A percentile compares a stretch with the other conserved stretches of the same genome.
Evolutionary conservation across 2,329 filamentous ascomycete species (phyloP).

Genomic region (Drechslerella coelobrocha): DNA sequence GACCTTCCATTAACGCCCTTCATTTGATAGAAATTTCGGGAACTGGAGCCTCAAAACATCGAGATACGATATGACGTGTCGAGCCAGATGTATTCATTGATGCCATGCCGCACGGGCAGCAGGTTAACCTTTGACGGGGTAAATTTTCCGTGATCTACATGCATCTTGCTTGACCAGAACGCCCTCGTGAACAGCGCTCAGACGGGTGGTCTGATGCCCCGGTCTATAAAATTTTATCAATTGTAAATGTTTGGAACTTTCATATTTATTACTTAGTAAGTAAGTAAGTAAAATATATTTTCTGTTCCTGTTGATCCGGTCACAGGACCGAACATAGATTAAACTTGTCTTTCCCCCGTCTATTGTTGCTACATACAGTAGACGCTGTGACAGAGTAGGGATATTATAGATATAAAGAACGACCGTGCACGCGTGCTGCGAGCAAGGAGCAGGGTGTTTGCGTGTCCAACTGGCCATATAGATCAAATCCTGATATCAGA

Average conservation of each 20-base stretch:
- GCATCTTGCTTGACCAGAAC: constrained; percentile 1
- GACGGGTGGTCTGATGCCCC: constrained; percentile 3
- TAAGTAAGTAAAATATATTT: no score
- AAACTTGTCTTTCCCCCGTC: no score
- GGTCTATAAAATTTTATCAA: neutral
- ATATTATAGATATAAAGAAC: constrained; percentile 24
- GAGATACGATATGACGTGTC: neutral
- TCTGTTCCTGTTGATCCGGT: constrained; percentile 43
- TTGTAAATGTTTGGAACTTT: neutral
- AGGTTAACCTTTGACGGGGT: constrained; percentile 41
- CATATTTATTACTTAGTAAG: neutral
- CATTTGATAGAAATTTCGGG: no score
- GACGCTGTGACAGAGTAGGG: neutral
- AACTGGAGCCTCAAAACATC: constrained; percentile 12
- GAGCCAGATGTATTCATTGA: neutral
- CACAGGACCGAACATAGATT: constrained; percentile 39
- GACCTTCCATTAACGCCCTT: constrained; percentile 12
- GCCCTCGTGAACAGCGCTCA: constrained; percentile 41
- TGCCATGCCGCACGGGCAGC: neutral
- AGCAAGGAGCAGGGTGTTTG: no score
- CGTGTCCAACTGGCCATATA: no score
- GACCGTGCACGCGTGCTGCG: no score
- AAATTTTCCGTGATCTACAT: constrained; percentile 34
- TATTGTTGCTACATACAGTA: neutral
- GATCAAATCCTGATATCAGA: no score